phyloP scores from a whole-genome alignment of 75 land plant genomes.

The Pinus tabuliformis region DNA sequence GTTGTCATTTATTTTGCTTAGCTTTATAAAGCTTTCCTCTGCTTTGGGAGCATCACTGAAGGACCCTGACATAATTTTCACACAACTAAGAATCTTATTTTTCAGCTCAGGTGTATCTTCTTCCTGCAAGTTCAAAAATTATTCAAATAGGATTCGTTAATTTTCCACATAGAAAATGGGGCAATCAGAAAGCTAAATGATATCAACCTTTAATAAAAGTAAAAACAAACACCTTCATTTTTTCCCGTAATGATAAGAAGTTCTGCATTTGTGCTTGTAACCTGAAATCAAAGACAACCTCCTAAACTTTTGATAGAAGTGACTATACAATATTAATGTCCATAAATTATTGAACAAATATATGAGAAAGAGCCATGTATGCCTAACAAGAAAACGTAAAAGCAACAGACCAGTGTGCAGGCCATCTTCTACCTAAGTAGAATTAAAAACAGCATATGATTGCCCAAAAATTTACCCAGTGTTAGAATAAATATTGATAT shows the following conservation, averaged over 20 bases:
- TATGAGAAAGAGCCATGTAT: background rate
- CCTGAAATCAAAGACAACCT: slow-evolving; percentile 54
- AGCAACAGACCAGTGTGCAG: background rate
- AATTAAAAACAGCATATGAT: background rate
- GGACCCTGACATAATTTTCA: slow-evolving; percentile 48
- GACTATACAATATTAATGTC: background rate
- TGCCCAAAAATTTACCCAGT: background rate
- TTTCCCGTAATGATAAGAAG: slow-evolving; percentile 29
- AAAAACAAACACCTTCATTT: background rate
- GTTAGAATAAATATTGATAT: background rate
- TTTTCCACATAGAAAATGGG: background rate
- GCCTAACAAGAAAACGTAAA: background rate
- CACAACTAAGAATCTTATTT: slow-evolving; percentile 36
- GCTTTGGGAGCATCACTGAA: slow-evolving; percentile 62
- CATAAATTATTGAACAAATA: background rate
- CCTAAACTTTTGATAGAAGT: slow-evolving; percentile 13
- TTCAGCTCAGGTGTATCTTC: slow-evolving; percentile 47
- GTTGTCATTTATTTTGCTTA: slow-evolving; percentile 65
- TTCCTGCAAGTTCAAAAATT: slow-evolving; percentile 33
- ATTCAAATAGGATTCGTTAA: background rate
- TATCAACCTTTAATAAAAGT: background rate
- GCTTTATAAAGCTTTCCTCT: slow-evolving; percentile 53
- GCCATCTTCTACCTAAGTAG: background rate
- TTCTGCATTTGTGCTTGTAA: slow-evolving; percentile 73
- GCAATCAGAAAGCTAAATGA: background rate